These are phyloP conservation scores for Pythium sukuiense DNA, from an alignment of 352 stramenopile genomes.

Conservation along the genomic window DNA sequence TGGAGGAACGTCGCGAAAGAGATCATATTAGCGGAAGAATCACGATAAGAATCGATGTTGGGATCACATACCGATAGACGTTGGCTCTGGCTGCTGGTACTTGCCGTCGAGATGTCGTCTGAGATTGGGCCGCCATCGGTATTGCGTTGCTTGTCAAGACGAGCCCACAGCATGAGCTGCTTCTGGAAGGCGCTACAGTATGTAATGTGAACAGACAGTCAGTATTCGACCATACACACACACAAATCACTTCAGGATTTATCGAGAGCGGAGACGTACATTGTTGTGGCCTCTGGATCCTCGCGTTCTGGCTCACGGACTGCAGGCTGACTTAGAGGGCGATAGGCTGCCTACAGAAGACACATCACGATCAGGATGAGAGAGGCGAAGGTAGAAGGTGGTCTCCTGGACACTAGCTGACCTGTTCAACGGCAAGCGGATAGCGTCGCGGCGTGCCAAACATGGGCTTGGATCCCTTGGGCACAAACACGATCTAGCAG, in stretches of 20 bases:
- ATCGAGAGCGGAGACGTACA: constrained; percentile 33
- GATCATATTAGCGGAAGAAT: neutral
- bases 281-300: constrained; percentile 51
- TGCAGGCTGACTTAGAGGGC: constrained; percentile 39
- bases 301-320: constrained; percentile 29
- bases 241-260: too few species aligned
- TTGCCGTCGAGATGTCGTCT: constrained; percentile 62
- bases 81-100: constrained; percentile 49
- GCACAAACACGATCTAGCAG: constrained; percentile 78
- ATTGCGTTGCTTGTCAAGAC: constrained; percentile 58
- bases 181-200: constrained; percentile 60
- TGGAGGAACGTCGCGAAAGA: neutral
- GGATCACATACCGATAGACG: constrained; percentile 42
- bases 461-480: constrained; percentile 63
- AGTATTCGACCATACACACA: too few species aligned
- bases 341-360: constrained; percentile 25
- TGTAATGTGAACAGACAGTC: neutral
- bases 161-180: constrained; percentile 77
- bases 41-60: neutral
- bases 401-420: neutral
- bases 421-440: constrained; percentile 41
- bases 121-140: constrained; percentile 33
- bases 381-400: too few species aligned
- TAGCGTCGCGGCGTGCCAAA: constrained; percentile 53
- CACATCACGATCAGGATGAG: neutral